Evolutionary conservation across 768 basidiomycete genomes (phyloP), one percentile per base, ranked within the genome.

Genomic region (Boletus tylopilopsis): DNA sequence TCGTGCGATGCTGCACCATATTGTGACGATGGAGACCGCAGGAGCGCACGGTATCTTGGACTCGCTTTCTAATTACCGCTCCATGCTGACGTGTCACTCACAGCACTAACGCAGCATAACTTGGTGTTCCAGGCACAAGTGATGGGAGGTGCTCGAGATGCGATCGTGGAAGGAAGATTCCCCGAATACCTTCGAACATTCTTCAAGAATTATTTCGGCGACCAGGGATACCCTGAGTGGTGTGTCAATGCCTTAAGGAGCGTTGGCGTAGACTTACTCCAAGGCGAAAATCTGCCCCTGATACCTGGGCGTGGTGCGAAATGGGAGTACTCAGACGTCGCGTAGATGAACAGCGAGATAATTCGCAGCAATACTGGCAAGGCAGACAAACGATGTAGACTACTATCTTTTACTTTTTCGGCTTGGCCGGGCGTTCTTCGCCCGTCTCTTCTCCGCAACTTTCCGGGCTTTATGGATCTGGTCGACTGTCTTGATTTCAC

Each of bases 221-320:
- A 81, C 47, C 69, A 73, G n/a, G 86, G 85, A 10, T 91, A 93
- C 64, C 91, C 91, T 0, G 80, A 82, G 62, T 95, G 92, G 92
- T 89, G 88, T 58, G 81, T 94, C 1, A 87, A 90, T 59, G 93
- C 92, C 11, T 69, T 95, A 43, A 73, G 76, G 22, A 85, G 81
- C 47, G 92, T 95, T 12, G 87, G 87, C 1, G 88, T 95, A 0
- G 90, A 95, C 63, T 67, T 94, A 37, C 69, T 92, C 27, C 80
- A 85, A 50, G 79, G 76, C 21, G 60, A 69, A 24, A 63, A 76
- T 22, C 66, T 73, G 6, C 77, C 74, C 47, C 64, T 86, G 0
- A 71, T 85, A 29, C 63, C 77, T 10, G 89, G 87, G 2, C 73
- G 71, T 36, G 87, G 84, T 3, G 80, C 79, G 25, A 87, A 82